phyloP scores from a whole-genome alignment of 1,284 basidiomycete species.

The Heimioporus retisporus region DNA sequence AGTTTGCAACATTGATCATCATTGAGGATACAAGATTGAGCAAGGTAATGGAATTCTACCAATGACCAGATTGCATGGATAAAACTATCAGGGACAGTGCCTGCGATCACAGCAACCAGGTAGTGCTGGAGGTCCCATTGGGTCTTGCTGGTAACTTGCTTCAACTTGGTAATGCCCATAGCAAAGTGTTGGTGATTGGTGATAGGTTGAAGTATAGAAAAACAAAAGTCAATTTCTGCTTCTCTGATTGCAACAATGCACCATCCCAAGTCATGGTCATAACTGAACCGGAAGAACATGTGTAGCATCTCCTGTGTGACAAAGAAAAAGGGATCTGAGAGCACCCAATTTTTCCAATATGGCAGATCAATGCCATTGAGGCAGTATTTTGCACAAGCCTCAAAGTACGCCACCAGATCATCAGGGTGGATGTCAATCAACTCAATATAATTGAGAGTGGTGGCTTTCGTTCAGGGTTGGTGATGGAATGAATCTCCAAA shows the following conservation, averaged over 20 bases:
- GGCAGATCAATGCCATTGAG: conserved; percentile 10
- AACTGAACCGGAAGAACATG: neutral
- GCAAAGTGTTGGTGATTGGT: neutral
- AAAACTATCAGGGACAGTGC: neutral
- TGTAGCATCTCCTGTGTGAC: conserved; percentile 7
- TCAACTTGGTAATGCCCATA: neutral
- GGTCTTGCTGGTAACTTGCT: conserved; percentile 1
- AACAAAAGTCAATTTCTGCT: neutral
- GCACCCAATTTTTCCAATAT: conserved; percentile 9
- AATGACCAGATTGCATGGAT: neutral
- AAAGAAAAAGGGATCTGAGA: conserved; percentile 9
- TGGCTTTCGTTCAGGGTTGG: neutral
- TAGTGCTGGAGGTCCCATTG: neutral
- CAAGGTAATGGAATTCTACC: conserved; percentile 2
- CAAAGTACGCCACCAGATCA: conserved; percentile 3
- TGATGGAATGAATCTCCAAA: conserved; percentile 4
- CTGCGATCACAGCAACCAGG: neutral
- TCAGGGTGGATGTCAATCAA: neutral
- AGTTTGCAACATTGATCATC: conserved; percentile 17
- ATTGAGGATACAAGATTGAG: conserved; percentile 9
- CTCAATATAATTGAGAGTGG: neutral
- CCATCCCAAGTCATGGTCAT: conserved; percentile 3
- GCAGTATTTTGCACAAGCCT: neutral
- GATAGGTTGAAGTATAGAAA: conserved; percentile 6
- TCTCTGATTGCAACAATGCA: neutral